Percentiles rank a stretch among this genome's conserved stretches.
phyloP scores from a whole-genome alignment of 441 rosid genomes.

The Croton setiger region DNA sequence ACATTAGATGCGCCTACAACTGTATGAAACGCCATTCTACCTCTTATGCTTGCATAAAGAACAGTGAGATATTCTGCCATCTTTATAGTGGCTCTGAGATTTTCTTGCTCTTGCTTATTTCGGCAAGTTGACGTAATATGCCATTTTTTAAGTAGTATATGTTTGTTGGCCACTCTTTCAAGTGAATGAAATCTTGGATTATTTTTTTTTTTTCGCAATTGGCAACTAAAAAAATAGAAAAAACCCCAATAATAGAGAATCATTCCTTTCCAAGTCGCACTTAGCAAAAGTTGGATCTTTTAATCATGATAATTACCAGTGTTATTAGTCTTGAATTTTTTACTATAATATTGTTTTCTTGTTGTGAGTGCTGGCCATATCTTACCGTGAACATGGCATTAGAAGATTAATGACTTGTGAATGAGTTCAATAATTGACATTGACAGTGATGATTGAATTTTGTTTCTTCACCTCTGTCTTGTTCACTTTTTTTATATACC shows the following conservation, averaged over 20 bases:
- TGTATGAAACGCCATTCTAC: constrained; percentile 15
- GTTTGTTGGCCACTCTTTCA: constrained; percentile 21
- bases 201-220: constrained; percentile 11
- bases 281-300: not conserved
- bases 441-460: not conserved
- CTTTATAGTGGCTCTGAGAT: constrained; percentile 22
- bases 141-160: constrained; percentile 15
- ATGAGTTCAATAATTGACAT: constrained; percentile 13
- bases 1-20: constrained; percentile 29
- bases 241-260: not conserved
- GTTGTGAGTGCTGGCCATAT: not conserved
- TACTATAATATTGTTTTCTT: constrained; percentile 7
- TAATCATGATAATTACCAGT: not conserved
- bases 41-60: constrained; percentile 19
- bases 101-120: constrained; percentile 22
- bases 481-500: not conserved
- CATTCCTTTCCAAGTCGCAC: not conserved
- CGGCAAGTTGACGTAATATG: constrained; percentile 37
- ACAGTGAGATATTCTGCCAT: constrained; percentile 31
- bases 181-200: constrained; percentile 18
- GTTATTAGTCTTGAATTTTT: not conserved
- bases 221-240: constrained; percentile 4
- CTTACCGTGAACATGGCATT: not conserved
- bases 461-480: constrained; percentile 7
- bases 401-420: not conserved